Evolutionary conservation across 202 grass and related monocot species (phyloP).

Genomic region (Panicum hallii): DNA sequence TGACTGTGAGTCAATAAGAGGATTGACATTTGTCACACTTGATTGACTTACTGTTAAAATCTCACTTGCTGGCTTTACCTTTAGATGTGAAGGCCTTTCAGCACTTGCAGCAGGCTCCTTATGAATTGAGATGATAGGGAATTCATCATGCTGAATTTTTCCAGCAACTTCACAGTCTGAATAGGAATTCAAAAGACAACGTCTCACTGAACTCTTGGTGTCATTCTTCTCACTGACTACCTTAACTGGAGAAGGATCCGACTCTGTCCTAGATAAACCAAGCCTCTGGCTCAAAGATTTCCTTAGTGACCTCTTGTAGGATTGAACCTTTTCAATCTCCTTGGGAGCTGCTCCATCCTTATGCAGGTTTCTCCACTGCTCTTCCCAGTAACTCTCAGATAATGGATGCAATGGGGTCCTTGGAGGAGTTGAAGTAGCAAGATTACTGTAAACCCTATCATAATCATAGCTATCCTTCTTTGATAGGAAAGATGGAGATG

Average conservation of each 20-base stretch:
- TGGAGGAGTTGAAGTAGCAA: conserved; percentile 62
- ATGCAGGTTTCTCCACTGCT: conserved; percentile 90
- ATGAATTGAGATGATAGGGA: conserved; percentile 36
- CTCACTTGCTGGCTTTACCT: conserved; percentile 36
- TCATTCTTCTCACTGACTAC: conserved; percentile 22
- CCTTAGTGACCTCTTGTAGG: conserved; percentile 47
- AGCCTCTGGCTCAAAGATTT: conserved; percentile 63
- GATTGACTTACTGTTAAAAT: conserved; percentile 36
- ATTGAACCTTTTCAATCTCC: conserved; percentile 51
- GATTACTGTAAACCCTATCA: conserved; percentile 56
- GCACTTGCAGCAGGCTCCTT: conserved; percentile 37
- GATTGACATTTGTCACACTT: conserved; percentile 10
- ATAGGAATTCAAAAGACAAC: conserved; percentile 64
- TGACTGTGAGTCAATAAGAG: conserved; percentile 19
- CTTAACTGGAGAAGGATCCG: conserved; percentile 68
- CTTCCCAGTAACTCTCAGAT: conserved; percentile 92
- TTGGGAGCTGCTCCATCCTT: conserved; percentile 53
- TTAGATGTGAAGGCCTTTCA: conserved; percentile 33
- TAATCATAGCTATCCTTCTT: conserved; percentile 56
- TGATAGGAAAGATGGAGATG: conserved; percentile 41
- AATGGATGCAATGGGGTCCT: conserved; percentile 62
- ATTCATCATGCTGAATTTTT: conserved; percentile 51
- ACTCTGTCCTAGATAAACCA: conserved; percentile 73
- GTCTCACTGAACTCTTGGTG: conserved; percentile 56
- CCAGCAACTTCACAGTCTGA: conserved; percentile 43